These are phyloP conservation scores for Candida vaughaniae DNA, from an alignment of 805 yeast genomes.

Conservation along the genomic window DNA sequence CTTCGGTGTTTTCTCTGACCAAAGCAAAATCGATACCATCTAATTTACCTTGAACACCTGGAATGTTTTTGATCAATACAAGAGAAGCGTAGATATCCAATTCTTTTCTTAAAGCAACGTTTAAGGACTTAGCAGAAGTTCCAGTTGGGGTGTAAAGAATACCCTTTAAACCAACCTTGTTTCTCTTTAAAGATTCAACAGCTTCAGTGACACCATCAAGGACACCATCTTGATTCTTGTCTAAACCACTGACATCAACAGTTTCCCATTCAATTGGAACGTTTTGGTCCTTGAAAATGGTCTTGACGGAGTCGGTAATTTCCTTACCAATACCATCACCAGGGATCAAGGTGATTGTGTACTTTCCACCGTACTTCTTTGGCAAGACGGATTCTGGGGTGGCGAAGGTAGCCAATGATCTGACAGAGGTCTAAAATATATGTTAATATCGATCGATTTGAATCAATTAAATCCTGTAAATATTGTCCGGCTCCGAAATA, in stretches of 20 bases:
- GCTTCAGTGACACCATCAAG: conserved; percentile 79
- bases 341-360: conserved; percentile 91
- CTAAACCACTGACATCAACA: conserved; percentile 45
- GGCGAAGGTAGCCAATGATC: conserved; percentile 55
- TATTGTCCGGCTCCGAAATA: not conserved
- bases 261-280: conserved; percentile 93
- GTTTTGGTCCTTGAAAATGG: conserved; percentile 80
- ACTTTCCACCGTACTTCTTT: conserved; percentile 92
- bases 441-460: conserved; percentile 1
- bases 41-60: conserved; percentile 90
- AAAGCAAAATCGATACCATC: conserved; percentile 88
- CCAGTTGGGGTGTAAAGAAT: conserved; percentile 88
- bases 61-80: conserved; percentile 89
- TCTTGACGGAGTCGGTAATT: conserved; percentile 89
- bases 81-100: conserved; percentile 93
- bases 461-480: not conserved
- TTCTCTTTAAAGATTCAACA: conserved; percentile 87
- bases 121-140: conserved; percentile 76
- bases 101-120: conserved; percentile 95
- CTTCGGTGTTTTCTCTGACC: conserved; percentile 98
- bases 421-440: conserved; percentile 33
- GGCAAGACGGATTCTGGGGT: conserved; percentile 68
- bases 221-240: conserved; percentile 65
- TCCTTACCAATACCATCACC: conserved; percentile 99
- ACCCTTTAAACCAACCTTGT: conserved; percentile 96